phyloP scores from a whole-genome alignment of 2,329 filamentous ascomycete genomes.

The Nigrospora oryzae region DNA sequence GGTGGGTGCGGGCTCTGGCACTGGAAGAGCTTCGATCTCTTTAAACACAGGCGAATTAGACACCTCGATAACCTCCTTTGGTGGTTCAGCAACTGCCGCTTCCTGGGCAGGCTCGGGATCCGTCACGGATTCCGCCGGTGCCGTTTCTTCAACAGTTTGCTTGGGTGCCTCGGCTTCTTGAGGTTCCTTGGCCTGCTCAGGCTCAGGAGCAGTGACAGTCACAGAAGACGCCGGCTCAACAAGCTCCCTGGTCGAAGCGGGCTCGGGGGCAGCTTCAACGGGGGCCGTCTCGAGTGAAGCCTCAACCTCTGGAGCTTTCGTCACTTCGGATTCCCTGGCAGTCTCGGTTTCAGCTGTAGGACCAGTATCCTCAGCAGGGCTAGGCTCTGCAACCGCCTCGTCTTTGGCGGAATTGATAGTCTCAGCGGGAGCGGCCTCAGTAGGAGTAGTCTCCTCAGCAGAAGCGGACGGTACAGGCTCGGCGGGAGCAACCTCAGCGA shows the following conservation, averaged over 20 bases:
- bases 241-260: background rate
- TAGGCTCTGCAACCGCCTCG: background rate
- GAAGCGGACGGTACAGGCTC: background rate
- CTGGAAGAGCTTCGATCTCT: background rate
- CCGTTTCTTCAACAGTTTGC: too few species aligned
- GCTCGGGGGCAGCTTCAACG: background rate
- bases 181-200: too few species aligned
- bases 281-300: constrained; percentile 1
- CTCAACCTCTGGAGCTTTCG: too few species aligned
- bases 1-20: background rate
- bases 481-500: background rate
- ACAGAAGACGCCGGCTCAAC: background rate
- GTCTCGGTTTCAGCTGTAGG: constrained; percentile 1
- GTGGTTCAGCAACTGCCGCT: too few species aligned
- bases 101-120: too few species aligned
- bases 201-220: background rate
- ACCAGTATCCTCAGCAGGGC: background rate
- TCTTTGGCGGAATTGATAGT: too few species aligned
- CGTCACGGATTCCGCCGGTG: too few species aligned
- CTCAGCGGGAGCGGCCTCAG: constrained; percentile 1
- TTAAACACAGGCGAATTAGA: background rate
- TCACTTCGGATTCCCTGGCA: too few species aligned
- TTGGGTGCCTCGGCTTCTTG: too few species aligned
- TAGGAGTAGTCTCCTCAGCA: constrained; percentile 5
- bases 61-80: too few species aligned